A percentile compares a stretch with the other conserved stretches of the same genome.
phyloP scores from a whole-genome alignment of 2,329 filamentous ascomycete genomes.

The Pseudogymnoascus sp. region DNA sequence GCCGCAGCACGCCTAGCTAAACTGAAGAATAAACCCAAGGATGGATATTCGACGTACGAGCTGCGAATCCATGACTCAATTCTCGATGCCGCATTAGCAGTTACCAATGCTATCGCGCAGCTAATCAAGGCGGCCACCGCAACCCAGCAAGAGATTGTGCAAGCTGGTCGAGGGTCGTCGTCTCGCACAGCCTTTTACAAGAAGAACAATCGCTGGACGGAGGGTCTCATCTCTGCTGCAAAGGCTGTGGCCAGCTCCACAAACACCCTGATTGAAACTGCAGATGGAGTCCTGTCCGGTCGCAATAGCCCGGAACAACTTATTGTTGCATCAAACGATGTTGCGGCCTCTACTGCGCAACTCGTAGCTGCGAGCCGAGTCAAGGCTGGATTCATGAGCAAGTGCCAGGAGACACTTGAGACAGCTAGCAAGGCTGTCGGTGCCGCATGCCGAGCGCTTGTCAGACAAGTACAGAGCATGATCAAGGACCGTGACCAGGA shows the following conservation, averaged over 20 bases:
- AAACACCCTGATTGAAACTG: slow-evolving; percentile 94
- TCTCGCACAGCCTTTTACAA: slow-evolving; percentile 96
- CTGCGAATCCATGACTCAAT: slow-evolving; percentile 94
- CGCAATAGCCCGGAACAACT: slow-evolving; percentile 94
- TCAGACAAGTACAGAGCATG: slow-evolving; percentile 88
- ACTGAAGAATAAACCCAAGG: slow-evolving; percentile 91
- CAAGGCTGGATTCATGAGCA: slow-evolving; percentile 97
- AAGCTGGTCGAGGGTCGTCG: slow-evolving; percentile 78
- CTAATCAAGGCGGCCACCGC: slow-evolving; percentile 90
- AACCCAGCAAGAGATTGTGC: slow-evolving; percentile 93
- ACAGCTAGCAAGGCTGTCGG: slow-evolving; percentile 88
- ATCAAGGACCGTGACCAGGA: slow-evolving; percentile 79
- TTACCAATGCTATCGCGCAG: slow-evolving; percentile 87
- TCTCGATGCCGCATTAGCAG: slow-evolving; percentile 81
- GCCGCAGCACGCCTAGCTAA: slow-evolving; percentile 83
- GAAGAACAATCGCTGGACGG: slow-evolving; percentile 99
- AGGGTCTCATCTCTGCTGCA: slow-evolving; percentile 91
- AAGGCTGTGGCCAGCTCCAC: slow-evolving; percentile 93
- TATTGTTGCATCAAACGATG: slow-evolving; percentile 95
- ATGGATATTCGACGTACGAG: slow-evolving; percentile 92
- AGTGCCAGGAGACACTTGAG: slow-evolving; percentile 88
- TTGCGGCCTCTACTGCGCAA: slow-evolving; percentile 91
- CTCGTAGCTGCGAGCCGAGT: slow-evolving; percentile 91
- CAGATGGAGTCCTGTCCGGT: slow-evolving; percentile 85
- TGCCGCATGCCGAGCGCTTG: slow-evolving; percentile 73